Evolutionary conservation across 805 yeast species (phyloP).

Genomic region (Schwanniomyces pseudopolymorphus): DNA sequence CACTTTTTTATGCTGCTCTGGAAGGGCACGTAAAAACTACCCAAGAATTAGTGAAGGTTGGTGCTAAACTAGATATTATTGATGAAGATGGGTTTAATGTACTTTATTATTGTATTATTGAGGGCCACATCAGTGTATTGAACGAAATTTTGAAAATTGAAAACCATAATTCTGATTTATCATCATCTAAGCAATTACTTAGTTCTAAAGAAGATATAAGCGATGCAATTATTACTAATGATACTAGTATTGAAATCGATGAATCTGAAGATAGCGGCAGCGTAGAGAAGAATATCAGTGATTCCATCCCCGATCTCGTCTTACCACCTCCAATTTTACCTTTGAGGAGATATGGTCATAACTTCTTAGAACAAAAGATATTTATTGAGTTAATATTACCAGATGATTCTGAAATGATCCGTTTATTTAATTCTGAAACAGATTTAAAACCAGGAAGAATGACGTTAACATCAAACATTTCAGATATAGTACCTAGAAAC

Average conservation of each 20-base stretch:
- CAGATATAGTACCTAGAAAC: slow-evolving; percentile 87
- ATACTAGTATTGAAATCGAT: slow-evolving; percentile 7
- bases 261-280: slow-evolving; percentile 42
- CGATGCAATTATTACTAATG: neutral
- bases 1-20: slow-evolving; percentile 84
- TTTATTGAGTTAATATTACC: slow-evolving; percentile 76
- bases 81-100: slow-evolving; percentile 85
- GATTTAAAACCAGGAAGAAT: slow-evolving; percentile 72
- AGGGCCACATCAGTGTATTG: slow-evolving; percentile 83
- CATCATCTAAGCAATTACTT: too few relatives aligned
- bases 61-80: slow-evolving; percentile 64
- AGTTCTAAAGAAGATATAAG: neutral
- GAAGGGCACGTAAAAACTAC: slow-evolving; percentile 79
- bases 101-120: slow-evolving; percentile 87
- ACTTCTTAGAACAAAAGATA: slow-evolving; percentile 86
- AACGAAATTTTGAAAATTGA: slow-evolving; percentile 52
- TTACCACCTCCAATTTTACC: slow-evolving; percentile 97
- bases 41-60: slow-evolving; percentile 63
- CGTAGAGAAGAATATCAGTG: slow-evolving; percentile 41
- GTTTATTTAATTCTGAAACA: slow-evolving; percentile 41
- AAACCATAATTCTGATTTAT: neutral
- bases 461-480: slow-evolving; percentile 71
- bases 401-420: slow-evolving; percentile 45
- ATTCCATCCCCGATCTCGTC: slow-evolving; percentile 83
- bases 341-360: slow-evolving; percentile 90